Evolutionary conservation across 2,329 filamentous ascomycete species (phyloP).

Genomic region (Penicillium sp.): DNA sequence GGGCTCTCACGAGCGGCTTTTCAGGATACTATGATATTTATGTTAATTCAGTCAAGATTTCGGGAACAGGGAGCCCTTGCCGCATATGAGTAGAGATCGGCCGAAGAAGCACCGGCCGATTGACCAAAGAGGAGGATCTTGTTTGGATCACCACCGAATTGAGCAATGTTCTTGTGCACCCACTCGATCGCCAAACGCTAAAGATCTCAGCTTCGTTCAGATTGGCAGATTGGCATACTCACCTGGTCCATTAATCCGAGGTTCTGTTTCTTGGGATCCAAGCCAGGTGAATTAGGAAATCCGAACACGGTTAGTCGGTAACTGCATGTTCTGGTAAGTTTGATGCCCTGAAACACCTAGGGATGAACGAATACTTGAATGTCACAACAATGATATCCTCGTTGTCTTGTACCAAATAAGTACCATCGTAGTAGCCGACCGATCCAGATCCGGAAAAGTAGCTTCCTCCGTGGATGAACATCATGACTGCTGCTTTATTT

Average conservation of each 20-base stretch:
- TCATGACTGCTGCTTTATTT: slow-evolving; percentile 14
- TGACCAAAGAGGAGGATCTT: slow-evolving; percentile 53
- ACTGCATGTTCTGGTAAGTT: background rate
- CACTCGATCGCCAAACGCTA: slow-evolving; percentile 53
- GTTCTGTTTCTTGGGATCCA: slow-evolving; percentile 12
- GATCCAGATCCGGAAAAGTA: slow-evolving; percentile 15
- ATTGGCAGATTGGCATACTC: background rate
- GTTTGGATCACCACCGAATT: slow-evolving; percentile 53
- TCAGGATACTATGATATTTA: slow-evolving; percentile 1
- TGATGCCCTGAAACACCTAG: background rate
- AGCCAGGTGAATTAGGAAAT: slow-evolving; percentile 17
- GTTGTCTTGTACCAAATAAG: slow-evolving; percentile 15
- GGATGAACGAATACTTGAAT: slow-evolving; percentile 11
- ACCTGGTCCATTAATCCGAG: slow-evolving; percentile 22
- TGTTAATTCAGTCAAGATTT: background rate
- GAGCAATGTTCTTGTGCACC: slow-evolving; percentile 52
- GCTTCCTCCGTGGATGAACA: slow-evolving; percentile 22
- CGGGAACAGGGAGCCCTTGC: background rate
- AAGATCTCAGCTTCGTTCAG: background rate
- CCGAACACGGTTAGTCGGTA: slow-evolving; percentile 24
- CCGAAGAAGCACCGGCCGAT: slow-evolving; percentile 47
- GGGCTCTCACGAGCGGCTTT: slow-evolving; percentile 3
- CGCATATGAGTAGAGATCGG: slow-evolving; percentile 14
- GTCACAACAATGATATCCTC: slow-evolving; percentile 19
- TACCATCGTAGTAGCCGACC: slow-evolving; percentile 14